A percentile compares a stretch with the other conserved stretches of the same genome.
Conservation (phyloP, 2,329 filamentous ascomycete species). For the Fusarium vanettenii region DNA sequence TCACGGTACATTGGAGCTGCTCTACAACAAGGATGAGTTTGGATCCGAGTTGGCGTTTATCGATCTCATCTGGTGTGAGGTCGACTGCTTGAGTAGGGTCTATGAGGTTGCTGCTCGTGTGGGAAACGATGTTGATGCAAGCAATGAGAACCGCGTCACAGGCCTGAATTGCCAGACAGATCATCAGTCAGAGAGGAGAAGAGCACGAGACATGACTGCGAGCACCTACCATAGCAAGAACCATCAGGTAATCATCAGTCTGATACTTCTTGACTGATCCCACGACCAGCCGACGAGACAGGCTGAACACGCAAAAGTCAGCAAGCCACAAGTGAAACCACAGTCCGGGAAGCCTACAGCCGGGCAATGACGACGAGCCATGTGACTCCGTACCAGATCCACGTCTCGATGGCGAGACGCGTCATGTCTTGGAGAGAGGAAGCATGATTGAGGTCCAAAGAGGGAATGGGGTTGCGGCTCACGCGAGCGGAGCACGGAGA, state of each 20-base stretch:
- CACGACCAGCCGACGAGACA: slow-evolving; percentile 3
- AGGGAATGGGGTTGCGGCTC: background rate
- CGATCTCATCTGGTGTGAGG: background rate
- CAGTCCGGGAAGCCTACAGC: background rate
- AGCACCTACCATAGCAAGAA: background rate
- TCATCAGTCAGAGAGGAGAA: background rate
- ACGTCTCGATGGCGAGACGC: background rate
- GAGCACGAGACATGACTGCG: background rate
- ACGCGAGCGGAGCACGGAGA: background rate
- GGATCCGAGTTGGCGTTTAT: background rate
- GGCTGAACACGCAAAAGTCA: background rate
- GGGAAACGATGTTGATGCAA: background rate
- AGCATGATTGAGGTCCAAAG: background rate
- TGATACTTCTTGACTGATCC: background rate
- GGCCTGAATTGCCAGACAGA: background rate
- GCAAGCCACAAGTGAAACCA: background rate
- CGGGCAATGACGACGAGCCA: slow-evolving; percentile 1
- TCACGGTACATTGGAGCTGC: background rate
- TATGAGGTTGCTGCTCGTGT: background rate
- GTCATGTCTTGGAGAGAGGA: background rate
- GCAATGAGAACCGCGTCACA: background rate
- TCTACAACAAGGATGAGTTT: background rate
- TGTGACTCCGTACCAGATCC: slow-evolving; percentile 4
- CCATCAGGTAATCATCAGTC: background rate
- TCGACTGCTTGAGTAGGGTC: background rate